These are phyloP conservation scores for Pseudocercospora crystallina DNA, from an alignment of 2,329 filamentous ascomycete species.

Conservation along the genomic window DNA sequence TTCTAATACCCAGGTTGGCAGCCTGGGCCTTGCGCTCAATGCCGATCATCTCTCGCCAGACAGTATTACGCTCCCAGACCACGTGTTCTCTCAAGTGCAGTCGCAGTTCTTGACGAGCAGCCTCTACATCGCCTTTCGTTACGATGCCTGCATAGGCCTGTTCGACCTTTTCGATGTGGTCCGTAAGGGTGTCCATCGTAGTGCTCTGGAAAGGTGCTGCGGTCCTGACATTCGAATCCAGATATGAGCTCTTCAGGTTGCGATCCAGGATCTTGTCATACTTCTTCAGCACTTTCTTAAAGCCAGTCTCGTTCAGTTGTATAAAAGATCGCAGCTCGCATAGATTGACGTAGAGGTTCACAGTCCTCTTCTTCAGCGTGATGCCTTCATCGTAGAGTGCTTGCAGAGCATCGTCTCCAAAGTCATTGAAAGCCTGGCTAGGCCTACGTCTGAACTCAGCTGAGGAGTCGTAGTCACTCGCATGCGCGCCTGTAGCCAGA, in stretches of 20 bases:
- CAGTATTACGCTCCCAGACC: slow-evolving; percentile 97
- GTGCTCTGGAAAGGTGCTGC: slow-evolving; percentile 78
- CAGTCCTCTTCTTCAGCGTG: slow-evolving; percentile 87
- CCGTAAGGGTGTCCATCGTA: slow-evolving; percentile 69
- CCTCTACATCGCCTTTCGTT: slow-evolving; percentile 72
- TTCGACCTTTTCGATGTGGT: slow-evolving; percentile 73
- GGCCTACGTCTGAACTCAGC: slow-evolving; percentile 56
- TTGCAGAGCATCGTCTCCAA: slow-evolving; percentile 72
- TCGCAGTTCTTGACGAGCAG: slow-evolving; percentile 81
- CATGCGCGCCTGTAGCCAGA: slow-evolving; percentile 19
- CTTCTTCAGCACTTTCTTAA: slow-evolving; percentile 95
- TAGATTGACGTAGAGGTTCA: slow-evolving; percentile 83
- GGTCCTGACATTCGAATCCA: slow-evolving; percentile 69
- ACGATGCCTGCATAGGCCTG: slow-evolving; percentile 76
- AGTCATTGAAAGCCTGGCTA: slow-evolving; percentile 73
- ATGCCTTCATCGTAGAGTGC: slow-evolving; percentile 70
- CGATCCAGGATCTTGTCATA: slow-evolving; percentile 95
- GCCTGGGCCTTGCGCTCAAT: slow-evolving; percentile 95
- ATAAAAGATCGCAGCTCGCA: slow-evolving; percentile 96
- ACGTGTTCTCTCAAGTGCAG: slow-evolving; percentile 94
- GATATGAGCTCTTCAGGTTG: slow-evolving; percentile 73
- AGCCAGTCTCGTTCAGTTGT: slow-evolving; percentile 94
- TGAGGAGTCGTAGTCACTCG: slow-evolving; percentile 15
- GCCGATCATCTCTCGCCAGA: slow-evolving; percentile 98
- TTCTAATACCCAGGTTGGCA: slow-evolving; percentile 77